Evolutionary conservation across 2,329 filamentous ascomycete species (phyloP).

Genomic region (Phaeosphaeria sp.): DNA sequence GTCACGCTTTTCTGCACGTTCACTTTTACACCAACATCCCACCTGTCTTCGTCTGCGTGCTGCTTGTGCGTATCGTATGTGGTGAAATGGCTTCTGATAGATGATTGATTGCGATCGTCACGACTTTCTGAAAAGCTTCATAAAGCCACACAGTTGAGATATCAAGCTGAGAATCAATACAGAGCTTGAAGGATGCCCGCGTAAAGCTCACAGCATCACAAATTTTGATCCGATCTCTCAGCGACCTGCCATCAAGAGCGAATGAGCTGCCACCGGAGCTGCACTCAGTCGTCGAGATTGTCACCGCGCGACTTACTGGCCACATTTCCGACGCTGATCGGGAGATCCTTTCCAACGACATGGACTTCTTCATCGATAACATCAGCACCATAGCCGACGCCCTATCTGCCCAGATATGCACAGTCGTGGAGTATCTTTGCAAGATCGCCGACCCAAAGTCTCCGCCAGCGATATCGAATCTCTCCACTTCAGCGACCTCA

Average conservation of each 20-base stretch:
- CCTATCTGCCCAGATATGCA: conserved; percentile 43
- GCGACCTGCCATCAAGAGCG: conserved; percentile 42
- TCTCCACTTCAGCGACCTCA: conserved; percentile 15
- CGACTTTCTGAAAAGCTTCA: no score
- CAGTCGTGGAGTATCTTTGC: conserved; percentile 40
- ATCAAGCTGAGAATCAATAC: conserved; percentile 6
- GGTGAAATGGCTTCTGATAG: neutral
- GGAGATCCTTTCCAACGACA: conserved; percentile 49
- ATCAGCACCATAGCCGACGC: conserved; percentile 42
- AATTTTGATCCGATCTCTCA: conserved; percentile 45
- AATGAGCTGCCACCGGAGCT: conserved; percentile 51
- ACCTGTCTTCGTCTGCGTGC: neutral
- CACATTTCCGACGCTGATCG: conserved; percentile 46
- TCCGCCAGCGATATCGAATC: conserved; percentile 12
- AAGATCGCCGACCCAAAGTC: conserved; percentile 36
- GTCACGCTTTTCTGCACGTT: no score
- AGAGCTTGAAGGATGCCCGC: conserved; percentile 49
- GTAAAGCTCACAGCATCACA: conserved; percentile 40
- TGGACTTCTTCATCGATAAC: conserved; percentile 50
- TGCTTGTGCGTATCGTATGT: neutral
- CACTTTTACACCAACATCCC: neutral
- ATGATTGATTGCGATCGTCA: neutral
- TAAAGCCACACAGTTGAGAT: no score
- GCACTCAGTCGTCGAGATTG: conserved; percentile 51
- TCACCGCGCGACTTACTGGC: conserved; percentile 49